These are phyloP conservation scores for Podaxis sp. DNA, from an alignment of 768 basidiomycete species.

Conservation along the genomic window DNA sequence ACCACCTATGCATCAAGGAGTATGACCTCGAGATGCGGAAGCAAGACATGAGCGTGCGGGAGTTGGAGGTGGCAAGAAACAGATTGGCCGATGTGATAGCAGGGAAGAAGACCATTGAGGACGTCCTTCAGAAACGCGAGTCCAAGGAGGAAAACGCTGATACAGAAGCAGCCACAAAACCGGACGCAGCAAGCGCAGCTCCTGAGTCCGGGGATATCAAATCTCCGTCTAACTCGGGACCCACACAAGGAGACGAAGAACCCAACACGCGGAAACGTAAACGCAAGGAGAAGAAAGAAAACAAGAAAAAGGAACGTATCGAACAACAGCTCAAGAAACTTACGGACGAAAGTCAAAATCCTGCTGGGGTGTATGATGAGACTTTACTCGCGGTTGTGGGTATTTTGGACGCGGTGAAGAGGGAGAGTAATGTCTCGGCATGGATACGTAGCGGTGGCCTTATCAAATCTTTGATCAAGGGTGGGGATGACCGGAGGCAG, in stretches of 20 bases:
- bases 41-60: conserved; percentile 26
- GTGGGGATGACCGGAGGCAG: conserved; percentile 1
- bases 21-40: conserved; percentile 50
- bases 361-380: conserved; percentile 38
- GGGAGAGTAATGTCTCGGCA: conserved; percentile 61
- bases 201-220: neutral
- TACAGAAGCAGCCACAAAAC: neutral
- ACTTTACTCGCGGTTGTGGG: conserved; percentile 69
- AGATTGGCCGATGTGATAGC: neutral
- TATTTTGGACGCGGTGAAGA: conserved; percentile 57
- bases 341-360: conserved; percentile 4
- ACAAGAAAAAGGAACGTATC: conserved; percentile 8
- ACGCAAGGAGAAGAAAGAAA: conserved; percentile 20
- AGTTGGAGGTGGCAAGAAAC: conserved; percentile 12
- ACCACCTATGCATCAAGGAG: conserved; percentile 76
- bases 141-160: neutral
- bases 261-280: conserved; percentile 17
- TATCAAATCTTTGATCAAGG: conserved; percentile 12
- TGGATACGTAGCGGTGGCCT: conserved; percentile 67
- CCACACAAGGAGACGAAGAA: conserved; percentile 3
- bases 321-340: conserved; percentile 16
- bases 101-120: conserved; percentile 10
- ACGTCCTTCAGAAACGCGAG: conserved; percentile 6
- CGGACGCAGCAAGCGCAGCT: neutral
- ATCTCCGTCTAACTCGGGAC: neutral